Evolutionary conservation across 2,329 filamentous ascomycete species (phyloP), one percentile per base, ranked within the genome.

Genomic region (Epichloe glyceriae): DNA sequence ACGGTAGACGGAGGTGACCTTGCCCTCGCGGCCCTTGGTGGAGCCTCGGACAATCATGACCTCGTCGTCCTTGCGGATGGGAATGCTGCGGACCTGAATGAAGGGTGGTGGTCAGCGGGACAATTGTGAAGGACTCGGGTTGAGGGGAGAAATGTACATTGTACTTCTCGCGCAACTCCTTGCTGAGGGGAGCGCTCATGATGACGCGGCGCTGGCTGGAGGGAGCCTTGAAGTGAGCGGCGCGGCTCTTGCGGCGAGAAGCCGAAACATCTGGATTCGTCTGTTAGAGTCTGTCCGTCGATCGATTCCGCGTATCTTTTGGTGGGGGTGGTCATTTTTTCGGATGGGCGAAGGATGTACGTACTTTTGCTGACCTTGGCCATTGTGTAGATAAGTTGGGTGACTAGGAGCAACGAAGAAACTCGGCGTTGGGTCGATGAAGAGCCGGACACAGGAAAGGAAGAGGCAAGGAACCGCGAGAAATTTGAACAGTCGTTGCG

Each of bases 161-260:
- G 86, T 98, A 87, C 84, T 98, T 93, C 77, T 95, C 90, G 70
- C 89, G 85, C 71, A 98, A 83, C 79, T 98, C 93, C 82, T 95
- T 95, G 79, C 80, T 86, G 63, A 96, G 82, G 66, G 88, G 86
- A 63, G 93, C 90, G 78, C 86, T 91, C 90, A 98, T 96, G 79
- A 95, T 95, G 66, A 85, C 80, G 71, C 93, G 88, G 75, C 93
- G 90, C 70, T 88, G 81, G 78, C 86, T 89, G 72, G 90, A 96
- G 64, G 90, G 89, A 62, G 93, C 93, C 72, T 80, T 78, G 83
- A 95, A 98, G 82, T 98, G 91, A 71, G 88, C 87, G 82, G 95
- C 95, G 76, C 93, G 88, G 77, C 88, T 93, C 88, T 98, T 98
- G 79, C 91, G 86, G 77, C 91, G 84, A 70, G 89, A 95, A 74